These are phyloP conservation scores for Trametes cubensis DNA, from an alignment of 768 basidiomycete genomes.

Conservation along the genomic window DNA sequence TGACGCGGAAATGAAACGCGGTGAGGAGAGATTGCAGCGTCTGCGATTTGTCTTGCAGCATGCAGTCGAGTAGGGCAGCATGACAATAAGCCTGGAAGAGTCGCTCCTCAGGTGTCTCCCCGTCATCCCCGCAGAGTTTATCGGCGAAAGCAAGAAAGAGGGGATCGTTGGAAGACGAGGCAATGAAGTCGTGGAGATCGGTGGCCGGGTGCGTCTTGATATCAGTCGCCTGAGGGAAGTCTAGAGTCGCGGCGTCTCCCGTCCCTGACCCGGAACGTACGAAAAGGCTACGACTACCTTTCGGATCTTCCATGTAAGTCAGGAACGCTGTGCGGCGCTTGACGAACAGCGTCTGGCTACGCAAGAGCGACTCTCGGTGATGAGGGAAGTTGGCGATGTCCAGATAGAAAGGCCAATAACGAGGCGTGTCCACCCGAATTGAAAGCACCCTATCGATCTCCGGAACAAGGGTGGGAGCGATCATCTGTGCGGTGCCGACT, in stretches of 20 bases:
- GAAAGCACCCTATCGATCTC: constrained; percentile 81
- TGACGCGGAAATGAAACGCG: constrained; percentile 67
- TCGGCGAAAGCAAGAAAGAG: constrained; percentile 82
- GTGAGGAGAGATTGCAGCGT: constrained; percentile 76
- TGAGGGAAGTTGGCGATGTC: constrained; percentile 69
- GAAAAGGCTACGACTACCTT: constrained; percentile 89
- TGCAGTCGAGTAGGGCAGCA: constrained; percentile 79
- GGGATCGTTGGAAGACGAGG: constrained; percentile 82
- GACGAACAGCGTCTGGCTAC: constrained; percentile 84
- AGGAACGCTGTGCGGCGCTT: constrained; percentile 92
- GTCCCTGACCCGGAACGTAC: constrained; percentile 84
- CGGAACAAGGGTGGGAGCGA: constrained; percentile 91
- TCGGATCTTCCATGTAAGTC: constrained; percentile 91
- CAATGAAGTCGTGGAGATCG: constrained; percentile 83
- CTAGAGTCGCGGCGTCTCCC: constrained; percentile 82
- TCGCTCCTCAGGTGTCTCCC: constrained; percentile 59
- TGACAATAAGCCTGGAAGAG: constrained; percentile 74
- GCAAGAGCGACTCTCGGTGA: constrained; percentile 70
- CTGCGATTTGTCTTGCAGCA: constrained; percentile 87
- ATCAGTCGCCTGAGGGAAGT: constrained; percentile 77
- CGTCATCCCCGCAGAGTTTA: constrained; percentile 66
- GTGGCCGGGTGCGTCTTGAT: constrained; percentile 67
- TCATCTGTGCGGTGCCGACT: constrained; percentile 72
- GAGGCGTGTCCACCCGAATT: constrained; percentile 88
- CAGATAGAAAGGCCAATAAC: constrained; percentile 93